These are phyloP conservation scores for Neocucurbitaria cava DNA, from an alignment of 2,329 filamentous ascomycete species.

Conservation along the genomic window DNA sequence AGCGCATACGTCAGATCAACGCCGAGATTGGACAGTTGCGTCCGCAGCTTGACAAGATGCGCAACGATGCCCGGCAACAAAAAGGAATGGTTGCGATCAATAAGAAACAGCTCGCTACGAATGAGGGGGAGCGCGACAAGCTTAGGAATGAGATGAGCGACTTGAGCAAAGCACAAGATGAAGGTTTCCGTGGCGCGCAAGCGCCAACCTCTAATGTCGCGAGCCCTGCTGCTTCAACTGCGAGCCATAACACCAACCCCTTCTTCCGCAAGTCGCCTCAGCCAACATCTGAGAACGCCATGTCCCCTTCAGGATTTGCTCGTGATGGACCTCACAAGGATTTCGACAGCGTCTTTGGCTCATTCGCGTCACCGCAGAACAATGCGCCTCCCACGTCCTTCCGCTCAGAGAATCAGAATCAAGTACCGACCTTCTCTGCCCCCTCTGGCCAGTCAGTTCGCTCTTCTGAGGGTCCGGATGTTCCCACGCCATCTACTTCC, in stretches of 20 bases:
- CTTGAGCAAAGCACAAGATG: slow-evolving; percentile 68
- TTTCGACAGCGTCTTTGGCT: slow-evolving; percentile 87
- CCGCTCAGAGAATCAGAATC: slow-evolving; percentile 57
- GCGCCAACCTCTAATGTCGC: slow-evolving; percentile 58
- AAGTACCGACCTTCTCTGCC: slow-evolving; percentile 46
- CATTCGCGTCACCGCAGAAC: slow-evolving; percentile 59
- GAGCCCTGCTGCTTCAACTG: slow-evolving; percentile 69
- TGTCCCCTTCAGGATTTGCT: slow-evolving; percentile 58
- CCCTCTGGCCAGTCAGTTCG: slow-evolving; percentile 53
- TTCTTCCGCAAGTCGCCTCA: slow-evolving; percentile 79
- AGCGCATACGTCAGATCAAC: slow-evolving; percentile 84
- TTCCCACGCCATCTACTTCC: slow-evolving; percentile 68
- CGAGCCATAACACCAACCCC: slow-evolving; percentile 83
- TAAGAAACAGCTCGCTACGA: slow-evolving; percentile 93
- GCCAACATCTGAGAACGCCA: slow-evolving; percentile 57
- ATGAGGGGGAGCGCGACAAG: slow-evolving; percentile 87
- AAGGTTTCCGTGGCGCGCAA: slow-evolving; percentile 47
- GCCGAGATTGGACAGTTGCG: slow-evolving; percentile 82
- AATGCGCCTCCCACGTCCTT: slow-evolving; percentile 66
- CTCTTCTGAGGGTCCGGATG: slow-evolving; percentile 57
- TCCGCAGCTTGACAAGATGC: slow-evolving; percentile 91
- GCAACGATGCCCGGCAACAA: slow-evolving; percentile 89
- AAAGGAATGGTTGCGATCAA: slow-evolving; percentile 97
- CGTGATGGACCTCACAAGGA: slow-evolving; percentile 49
- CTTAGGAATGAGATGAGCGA: slow-evolving; percentile 80